phyloP scores from a whole-genome alignment of 495 filamentous ascomycete species.

The Pyrenopolyporus hunteri region DNA sequence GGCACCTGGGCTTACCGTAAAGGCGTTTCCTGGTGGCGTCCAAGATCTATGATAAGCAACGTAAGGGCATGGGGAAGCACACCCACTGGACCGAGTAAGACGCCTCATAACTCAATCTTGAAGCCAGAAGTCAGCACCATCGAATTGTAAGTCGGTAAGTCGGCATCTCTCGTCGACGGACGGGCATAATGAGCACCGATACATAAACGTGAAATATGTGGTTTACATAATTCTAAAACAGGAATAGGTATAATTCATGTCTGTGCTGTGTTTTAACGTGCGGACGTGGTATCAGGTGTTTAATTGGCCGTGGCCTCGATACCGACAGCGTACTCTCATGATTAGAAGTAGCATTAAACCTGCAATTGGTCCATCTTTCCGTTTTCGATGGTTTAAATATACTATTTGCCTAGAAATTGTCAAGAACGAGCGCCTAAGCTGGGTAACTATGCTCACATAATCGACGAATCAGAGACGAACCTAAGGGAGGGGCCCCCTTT shows the following conservation, averaged over 20 bases:
- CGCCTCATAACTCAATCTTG: background rate
- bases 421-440: background rate
- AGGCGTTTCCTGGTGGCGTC: constrained; percentile 2
- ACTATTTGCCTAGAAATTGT: background rate
- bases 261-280: too few relatives aligned
- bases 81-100: constrained; percentile 11
- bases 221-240: constrained; percentile 13
- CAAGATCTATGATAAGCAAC: constrained; percentile 1
- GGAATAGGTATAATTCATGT: too few relatives aligned
- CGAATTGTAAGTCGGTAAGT: constrained; percentile 23
- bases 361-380: too few relatives aligned
- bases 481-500: background rate
- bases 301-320: too few relatives aligned
- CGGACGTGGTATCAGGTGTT: too few relatives aligned
- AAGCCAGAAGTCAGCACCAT: background rate
- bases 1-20: constrained; percentile 9
- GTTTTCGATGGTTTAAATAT: too few relatives aligned
- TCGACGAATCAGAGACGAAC: background rate
- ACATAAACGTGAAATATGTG: background rate
- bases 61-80: constrained; percentile 6
- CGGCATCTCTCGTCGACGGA: constrained; percentile 15
- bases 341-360: too few relatives aligned
- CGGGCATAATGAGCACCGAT: constrained; percentile 26
- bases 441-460: background rate
- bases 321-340: too few relatives aligned